Evolutionary conservation across 805 yeast genomes (phyloP), one percentile per base, ranked within the genome.

Genomic region (Wickerhamomyces ciferrii): DNA sequence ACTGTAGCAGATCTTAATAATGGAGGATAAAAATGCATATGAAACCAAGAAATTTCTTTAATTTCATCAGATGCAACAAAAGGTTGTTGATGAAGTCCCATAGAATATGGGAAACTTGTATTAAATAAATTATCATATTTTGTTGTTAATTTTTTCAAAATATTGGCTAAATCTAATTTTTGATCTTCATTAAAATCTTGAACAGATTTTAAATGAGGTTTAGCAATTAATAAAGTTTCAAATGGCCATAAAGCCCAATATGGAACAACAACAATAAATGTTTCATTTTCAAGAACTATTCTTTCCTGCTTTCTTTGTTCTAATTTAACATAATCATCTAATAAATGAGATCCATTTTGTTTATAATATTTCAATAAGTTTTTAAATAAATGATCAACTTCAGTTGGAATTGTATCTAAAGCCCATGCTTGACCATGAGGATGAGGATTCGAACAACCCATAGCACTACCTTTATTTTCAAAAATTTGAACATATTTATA

Each of bases 351-450:
- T 18, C 70, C 66, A 54, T 74, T 65, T 47, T 69, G 57, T 11
- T 60, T 53, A 20, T 58, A 52, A 59, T 84, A 84, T 39, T 71
- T 67, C 2, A 59, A 61, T 71, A 84, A 70, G 42, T 79, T 71
- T 4, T 56, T 62, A 42, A 81, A 67, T 61, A 84, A 90, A 44
- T 72, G 69, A 19, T 69, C 71, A 10, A 85, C 86, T 65, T 84
- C 90, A 34, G 78, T 78, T 7, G 92, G 91, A 14, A 83, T 67
- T 6, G 71, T 62, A 51, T 76, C 82, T 46, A 83, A 69, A 63
- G 84, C 78, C 92, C 92, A 84, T 14, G 85, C 87, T 66, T 84
- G 92, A 24, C 91, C 88, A 58, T 84, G 92, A 8, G 91, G 90
- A 63, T 84, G 92, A 2, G 88, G 84, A 58, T 84, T 84, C 3